Conservation (phyloP, 1,139 yeast species). For the Kurtzmaniella quercitrusa region DNA sequence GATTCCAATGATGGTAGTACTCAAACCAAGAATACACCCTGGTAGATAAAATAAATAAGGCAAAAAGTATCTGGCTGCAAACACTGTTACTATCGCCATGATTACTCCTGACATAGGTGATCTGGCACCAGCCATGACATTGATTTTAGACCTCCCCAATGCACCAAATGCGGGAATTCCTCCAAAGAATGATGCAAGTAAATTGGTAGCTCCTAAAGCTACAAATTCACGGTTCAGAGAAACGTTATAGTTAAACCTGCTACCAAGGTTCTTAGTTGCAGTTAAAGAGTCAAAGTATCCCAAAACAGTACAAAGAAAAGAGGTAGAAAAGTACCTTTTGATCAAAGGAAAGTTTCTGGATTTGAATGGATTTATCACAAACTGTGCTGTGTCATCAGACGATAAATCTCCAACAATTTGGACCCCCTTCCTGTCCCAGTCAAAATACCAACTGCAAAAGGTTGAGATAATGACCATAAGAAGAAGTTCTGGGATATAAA, state of each 20-base stretch:
- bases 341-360: slow-evolving; percentile 15
- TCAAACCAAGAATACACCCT: slow-evolving; percentile 30
- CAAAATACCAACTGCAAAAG: slow-evolving; percentile 16
- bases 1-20: slow-evolving; percentile 34
- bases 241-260: slow-evolving; percentile 27
- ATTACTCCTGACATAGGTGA: slow-evolving; percentile 29
- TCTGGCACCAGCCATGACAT: slow-evolving; percentile 29
- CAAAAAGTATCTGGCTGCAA: slow-evolving; percentile 22
- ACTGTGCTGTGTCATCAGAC: slow-evolving; percentile 1
- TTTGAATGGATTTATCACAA: slow-evolving; percentile 22
- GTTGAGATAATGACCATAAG: slow-evolving; percentile 30
- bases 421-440: slow-evolving; percentile 26
- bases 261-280: slow-evolving; percentile 29
- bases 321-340: slow-evolving; percentile 22
- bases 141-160: slow-evolving; percentile 33
- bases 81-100: slow-evolving; percentile 21
- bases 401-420: slow-evolving; percentile 25
- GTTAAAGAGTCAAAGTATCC: slow-evolving; percentile 34
- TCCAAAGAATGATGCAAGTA: slow-evolving; percentile 24
- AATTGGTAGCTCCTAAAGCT: slow-evolving; percentile 29
- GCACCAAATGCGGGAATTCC: slow-evolving; percentile 36
- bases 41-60: slow-evolving; percentile 26
- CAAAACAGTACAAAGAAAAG: slow-evolving; percentile 27
- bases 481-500: slow-evolving; percentile 30
- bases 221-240: slow-evolving; percentile 30